Conservation (phyloP, 139 green algal species). For the Coelastrella sp. region DNA sequence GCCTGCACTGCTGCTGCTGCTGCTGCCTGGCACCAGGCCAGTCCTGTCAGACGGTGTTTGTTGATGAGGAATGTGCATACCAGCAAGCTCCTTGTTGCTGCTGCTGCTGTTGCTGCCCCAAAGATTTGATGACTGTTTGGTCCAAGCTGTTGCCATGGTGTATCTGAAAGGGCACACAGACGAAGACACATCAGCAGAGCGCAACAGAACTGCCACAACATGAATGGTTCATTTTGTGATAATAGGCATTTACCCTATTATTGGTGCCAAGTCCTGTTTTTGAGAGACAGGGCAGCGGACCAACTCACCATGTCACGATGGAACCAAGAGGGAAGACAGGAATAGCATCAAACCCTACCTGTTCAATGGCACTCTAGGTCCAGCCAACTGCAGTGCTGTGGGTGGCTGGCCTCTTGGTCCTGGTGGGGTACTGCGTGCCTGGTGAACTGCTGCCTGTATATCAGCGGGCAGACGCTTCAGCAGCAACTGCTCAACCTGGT, state of each 20-base stretch:
- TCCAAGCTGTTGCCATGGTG: neutral
- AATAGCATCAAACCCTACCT: neutral
- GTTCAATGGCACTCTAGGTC: slow-evolving; percentile 14
- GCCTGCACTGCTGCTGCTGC: neutral
- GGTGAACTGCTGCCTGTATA: neutral
- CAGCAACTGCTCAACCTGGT: slow-evolving; percentile 22
- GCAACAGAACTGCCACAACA: too few relatives aligned
- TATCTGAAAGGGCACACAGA: neutral
- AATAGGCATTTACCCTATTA: too few relatives aligned
- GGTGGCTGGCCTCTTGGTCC: neutral
- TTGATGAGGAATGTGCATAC: too few relatives aligned
- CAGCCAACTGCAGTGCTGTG: neutral
- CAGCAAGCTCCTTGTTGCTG: neutral
- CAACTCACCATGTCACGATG: too few relatives aligned
- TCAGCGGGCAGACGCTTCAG: neutral
- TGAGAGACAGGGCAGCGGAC: too few relatives aligned
- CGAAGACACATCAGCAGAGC: too few relatives aligned
- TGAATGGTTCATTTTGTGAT: too few relatives aligned
- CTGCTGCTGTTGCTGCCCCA: slow-evolving; percentile 12
- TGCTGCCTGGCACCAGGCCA: too few relatives aligned
- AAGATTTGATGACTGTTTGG: neutral
- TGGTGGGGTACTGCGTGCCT: neutral
- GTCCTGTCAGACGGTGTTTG: too few relatives aligned
- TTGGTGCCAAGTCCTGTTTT: too few relatives aligned
- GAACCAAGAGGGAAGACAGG: too few relatives aligned